A percentile compares a stretch with the other conserved stretches of the same genome.
These are phyloP conservation scores for Saccharomycopsis hybrid DNA, from an alignment of 1,139 yeast genomes.

Conservation along the genomic window DNA sequence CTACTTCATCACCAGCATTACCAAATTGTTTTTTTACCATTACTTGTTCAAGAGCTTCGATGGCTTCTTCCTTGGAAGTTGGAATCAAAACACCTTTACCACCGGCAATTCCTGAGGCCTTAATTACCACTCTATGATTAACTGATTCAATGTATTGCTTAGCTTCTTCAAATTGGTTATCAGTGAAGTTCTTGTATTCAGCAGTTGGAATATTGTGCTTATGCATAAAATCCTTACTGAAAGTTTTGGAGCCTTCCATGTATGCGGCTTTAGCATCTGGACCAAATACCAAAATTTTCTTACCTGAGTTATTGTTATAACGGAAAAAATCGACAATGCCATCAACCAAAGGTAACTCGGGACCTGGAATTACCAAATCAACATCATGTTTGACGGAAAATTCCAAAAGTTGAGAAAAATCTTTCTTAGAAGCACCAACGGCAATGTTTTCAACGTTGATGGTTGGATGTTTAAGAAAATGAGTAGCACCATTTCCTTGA, in stretches of 20 bases:
- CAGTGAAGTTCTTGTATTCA: slow-evolving; percentile 73
- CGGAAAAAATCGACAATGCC: slow-evolving; percentile 72
- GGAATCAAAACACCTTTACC: slow-evolving; percentile 99
- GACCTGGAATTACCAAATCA: slow-evolving; percentile 88
- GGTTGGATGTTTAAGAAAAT: slow-evolving; percentile 39
- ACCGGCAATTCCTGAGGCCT: slow-evolving; percentile 97
- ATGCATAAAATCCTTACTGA: slow-evolving; percentile 90
- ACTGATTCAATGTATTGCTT: slow-evolving; percentile 57
- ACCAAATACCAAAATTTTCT: slow-evolving; percentile 85
- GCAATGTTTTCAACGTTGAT: slow-evolving; percentile 58
- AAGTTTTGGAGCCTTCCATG: slow-evolving; percentile 97
- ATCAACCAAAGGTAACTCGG: slow-evolving; percentile 98
- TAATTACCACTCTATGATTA: slow-evolving; percentile 78
- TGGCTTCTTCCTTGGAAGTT: slow-evolving; percentile 74
- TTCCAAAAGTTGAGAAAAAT: slow-evolving; percentile 51
- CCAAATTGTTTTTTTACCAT: slow-evolving; percentile 92
- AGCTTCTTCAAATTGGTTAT: slow-evolving; percentile 56
- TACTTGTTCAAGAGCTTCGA: slow-evolving; percentile 74
- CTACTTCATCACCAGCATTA: slow-evolving; percentile 91
- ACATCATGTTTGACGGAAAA: slow-evolving; percentile 69
- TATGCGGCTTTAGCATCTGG: slow-evolving; percentile 85
- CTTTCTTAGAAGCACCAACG: slow-evolving; percentile 53
- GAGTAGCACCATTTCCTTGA: slow-evolving; percentile 79
- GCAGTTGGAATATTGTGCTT: slow-evolving; percentile 94
- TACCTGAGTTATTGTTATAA: slow-evolving; percentile 23